Base-by-base conservation (phyloP, 2,329 filamentous ascomycete species). In the Neonectria sp. region DNA sequence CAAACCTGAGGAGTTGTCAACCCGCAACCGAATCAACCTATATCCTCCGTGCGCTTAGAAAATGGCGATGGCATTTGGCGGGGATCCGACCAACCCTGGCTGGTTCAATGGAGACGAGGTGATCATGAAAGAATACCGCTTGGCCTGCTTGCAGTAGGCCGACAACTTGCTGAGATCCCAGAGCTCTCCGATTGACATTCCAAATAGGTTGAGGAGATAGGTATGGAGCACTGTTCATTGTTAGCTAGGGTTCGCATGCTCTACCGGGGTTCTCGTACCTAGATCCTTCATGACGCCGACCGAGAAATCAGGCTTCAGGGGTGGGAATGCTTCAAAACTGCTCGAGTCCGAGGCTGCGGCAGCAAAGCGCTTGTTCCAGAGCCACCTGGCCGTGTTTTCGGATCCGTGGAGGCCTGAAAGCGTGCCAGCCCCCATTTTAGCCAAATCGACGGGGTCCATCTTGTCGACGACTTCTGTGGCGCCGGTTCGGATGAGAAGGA, bases 361-460 rank as follows among this genome's bases (percentile, higher is more conserved):
- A 0, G 91, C 84, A 71, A 94, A 93, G 59, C 91, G 90, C 70
- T 86, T 88, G 74, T 93, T 90, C 82, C 92, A 91, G 65, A 93
- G 69, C 91, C 91, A 94, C 60, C 88, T 86, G 8, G 89, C 81
- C 4, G 90, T 85, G 51, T 86, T 85, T 55, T 88, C 79, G 3
- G 74, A 75, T 0, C 84, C 86, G 45, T 89, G 81, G 49, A 86
- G 73, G 8, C 86, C 79, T 27, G 81, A 73, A 5, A 82, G 58
- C 15, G 68, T 79, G 4, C 33, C 62, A 0, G 68, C 61, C 15
- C 73, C 64, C 49, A 83, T 68, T 68, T 81, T 81, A n/a, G 67
- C 75, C 29, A 81, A 72, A 12, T 80, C 77, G 9, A 79, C 77
- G 0, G 75, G 72, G 3, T 75, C 79, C 4, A 84, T 85, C 6